phyloP scores from a whole-genome alignment of 73 alveolate genomes.

The Paramecium octaurelia region DNA sequence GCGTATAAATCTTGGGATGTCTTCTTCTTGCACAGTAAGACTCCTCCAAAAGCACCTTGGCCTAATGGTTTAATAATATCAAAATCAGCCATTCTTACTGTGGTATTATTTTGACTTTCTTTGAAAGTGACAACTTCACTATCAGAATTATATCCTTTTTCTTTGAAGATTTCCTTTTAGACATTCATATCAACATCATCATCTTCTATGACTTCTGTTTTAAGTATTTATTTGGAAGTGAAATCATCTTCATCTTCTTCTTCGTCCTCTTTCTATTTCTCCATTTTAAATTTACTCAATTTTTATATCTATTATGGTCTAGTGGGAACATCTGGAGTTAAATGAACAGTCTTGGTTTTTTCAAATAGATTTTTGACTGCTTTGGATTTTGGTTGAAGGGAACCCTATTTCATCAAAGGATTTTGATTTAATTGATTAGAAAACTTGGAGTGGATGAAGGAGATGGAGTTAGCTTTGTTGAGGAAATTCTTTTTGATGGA shows the following conservation, averaged over 20 bases:
- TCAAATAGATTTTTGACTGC: neutral
- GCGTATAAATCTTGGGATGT: conserved; percentile 76
- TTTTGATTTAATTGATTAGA: neutral
- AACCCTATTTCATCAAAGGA: neutral
- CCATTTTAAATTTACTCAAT: neutral
- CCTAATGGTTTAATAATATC: conserved; percentile 83
- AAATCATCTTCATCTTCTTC: neutral
- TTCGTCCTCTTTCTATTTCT: neutral
- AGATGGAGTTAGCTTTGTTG: neutral
- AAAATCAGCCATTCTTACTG: conserved; percentile 35
- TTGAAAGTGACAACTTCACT: neutral
- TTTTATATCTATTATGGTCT: neutral
- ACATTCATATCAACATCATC: neutral
- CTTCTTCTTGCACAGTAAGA: conserved; percentile 72
- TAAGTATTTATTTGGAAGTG: neutral
- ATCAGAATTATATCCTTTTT: conserved; percentile 52
- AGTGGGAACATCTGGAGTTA: neutral
- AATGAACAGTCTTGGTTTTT: neutral
- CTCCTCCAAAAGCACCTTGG: conserved; percentile 92
- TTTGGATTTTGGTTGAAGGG: neutral
- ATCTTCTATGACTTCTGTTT: neutral
- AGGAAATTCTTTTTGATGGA: neutral
- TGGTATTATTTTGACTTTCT: neutral
- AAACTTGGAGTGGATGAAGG: neutral
- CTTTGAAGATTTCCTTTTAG: conserved; percentile 20